Evolutionary conservation across 495 filamentous ascomycete genomes (phyloP), one percentile per base, ranked within the genome.

Genomic region (Aspergillus hancockii): DNA sequence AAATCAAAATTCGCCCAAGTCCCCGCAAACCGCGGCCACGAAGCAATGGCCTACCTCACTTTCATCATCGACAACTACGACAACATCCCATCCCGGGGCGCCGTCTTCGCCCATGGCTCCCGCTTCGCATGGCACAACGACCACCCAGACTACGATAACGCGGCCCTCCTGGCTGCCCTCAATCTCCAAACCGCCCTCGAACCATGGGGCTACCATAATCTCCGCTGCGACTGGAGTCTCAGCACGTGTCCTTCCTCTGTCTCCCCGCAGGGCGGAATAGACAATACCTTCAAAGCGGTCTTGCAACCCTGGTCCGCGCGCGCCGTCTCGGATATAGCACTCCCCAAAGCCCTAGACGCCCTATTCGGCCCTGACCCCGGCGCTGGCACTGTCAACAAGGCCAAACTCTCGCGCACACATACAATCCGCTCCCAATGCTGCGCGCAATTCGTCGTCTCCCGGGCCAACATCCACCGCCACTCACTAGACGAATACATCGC

Each of bases 21-120:
- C 13, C 84, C 83, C 5, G 74, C 78, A 46, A 87, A 87, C 61
- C 86, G 87, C 64, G 88, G 85, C 36, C 83, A 89, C 60, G 88
- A 90, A 64, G 85, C 83, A 46, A 84, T 88, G 74, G 74, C 82
- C 9, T 90, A 90, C 67, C 75, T 88, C 16, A 87, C 81, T 23
- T 89, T 86, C 68, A 74, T 90, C 49, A 83, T 87, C 63, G 85
- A 88, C 68, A 83, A 86, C 66, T 89, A 89, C 70, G 78, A 81
- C 55, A 54, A 75, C 0, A 76, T 90, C 31, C 84, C 85, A 14
- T 77, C 65, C 4, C 53, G 68, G 0, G 76, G 76, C 0, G 72
- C 70, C 0, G 75, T 80, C n/a, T 79, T 80, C 47, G 65, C 76
- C 4, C 77, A 80, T 51, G 75, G 75, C 16, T 74, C 68, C 4